A percentile compares a stretch with the other conserved stretches of the same genome.
Conservation (phyloP, 2,329 filamentous ascomycete genomes). For the Alternaria conjuncta region DNA sequence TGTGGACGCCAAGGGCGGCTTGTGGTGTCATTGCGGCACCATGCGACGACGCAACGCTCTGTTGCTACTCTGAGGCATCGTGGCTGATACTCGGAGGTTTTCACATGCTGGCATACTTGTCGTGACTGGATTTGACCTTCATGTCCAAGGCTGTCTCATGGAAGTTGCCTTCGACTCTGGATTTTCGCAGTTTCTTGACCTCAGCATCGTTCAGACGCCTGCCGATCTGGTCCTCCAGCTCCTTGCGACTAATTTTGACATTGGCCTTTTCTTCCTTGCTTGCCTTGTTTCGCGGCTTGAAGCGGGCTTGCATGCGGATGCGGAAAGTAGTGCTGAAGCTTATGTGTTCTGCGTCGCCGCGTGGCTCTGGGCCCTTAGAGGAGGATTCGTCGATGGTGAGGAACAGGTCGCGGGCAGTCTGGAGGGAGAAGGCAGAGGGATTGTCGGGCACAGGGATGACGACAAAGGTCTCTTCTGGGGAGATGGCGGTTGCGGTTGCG, state of each 20-base stretch:
- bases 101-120: slow-evolving; percentile 45
- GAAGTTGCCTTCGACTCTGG: slow-evolving; percentile 85
- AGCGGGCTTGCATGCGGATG: slow-evolving; percentile 92
- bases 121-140: slow-evolving; percentile 84
- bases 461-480: slow-evolving; percentile 80
- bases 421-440: slow-evolving; percentile 74
- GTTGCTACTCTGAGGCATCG: background rate
- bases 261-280: slow-evolving; percentile 82
- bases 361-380: slow-evolving; percentile 64
- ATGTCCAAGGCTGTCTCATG: slow-evolving; percentile 85
- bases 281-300: slow-evolving; percentile 83
- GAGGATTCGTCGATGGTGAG: slow-evolving; percentile 61
- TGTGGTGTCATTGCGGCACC: background rate
- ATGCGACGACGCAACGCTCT: background rate
- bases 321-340: slow-evolving; percentile 75
- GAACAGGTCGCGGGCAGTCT: slow-evolving; percentile 75
- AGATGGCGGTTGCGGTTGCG: slow-evolving; percentile 81
- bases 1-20: slow-evolving; percentile 8
- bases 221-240: slow-evolving; percentile 83
- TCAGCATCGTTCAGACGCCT: slow-evolving; percentile 82
- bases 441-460: slow-evolving; percentile 68
- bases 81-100: background rate
- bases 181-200: slow-evolving; percentile 80
- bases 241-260: slow-evolving; percentile 84
- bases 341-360: slow-evolving; percentile 74